Base-by-base conservation (phyloP, 495 filamentous ascomycete genomes). In the Aspergillus bridgeri region DNA sequence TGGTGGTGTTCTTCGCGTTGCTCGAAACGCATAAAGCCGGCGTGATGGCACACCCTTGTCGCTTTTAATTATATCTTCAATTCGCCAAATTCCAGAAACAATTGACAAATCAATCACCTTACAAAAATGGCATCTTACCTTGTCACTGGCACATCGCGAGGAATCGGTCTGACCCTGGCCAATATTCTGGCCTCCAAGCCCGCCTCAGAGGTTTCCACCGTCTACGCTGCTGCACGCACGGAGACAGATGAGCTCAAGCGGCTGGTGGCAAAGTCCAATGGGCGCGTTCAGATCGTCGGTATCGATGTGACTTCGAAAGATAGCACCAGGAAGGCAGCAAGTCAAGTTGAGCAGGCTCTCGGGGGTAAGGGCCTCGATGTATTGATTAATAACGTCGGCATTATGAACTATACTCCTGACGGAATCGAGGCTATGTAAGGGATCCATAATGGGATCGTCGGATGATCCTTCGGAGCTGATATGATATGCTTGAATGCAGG, bases 91-190 rank as follows among this genome's bases (percentile, higher is more conserved):
- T 15, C 33, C 13, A 15, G 2, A 11, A 38, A 15, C 1, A 38
- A 38, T 38, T 13, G 8, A 4, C 17, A 15, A 38, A 15, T 11
- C 13, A 1, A 38, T 38, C 13, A 38, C 2, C 2, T 15, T 15
- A 15, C 8, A 38, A 15, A 2, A 48, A 71, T 72, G 67, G 56
- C 64, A 51, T 72, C 68, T 9, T 68, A 58, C 53, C 48, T 72
- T 3, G 48, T 71, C 61, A 61, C 73, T 61, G 69, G 83, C 9
- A 63, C 75, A 33, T 81, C 80, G 2, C 77, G 80, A 5, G 83
- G 83, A 11, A 79, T 84, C 47, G 83, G 83, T 17, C 69, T 75
- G 22, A 80, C 73, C 15, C 78, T 86, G 15, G 73, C 73, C 2
- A 64, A 73, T 11, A 60, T 63, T 18, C 61, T 70, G 6, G 59